Conservation (phyloP, 2,329 filamentous ascomycete species). For the Cladophialophora bantiana region DNA sequence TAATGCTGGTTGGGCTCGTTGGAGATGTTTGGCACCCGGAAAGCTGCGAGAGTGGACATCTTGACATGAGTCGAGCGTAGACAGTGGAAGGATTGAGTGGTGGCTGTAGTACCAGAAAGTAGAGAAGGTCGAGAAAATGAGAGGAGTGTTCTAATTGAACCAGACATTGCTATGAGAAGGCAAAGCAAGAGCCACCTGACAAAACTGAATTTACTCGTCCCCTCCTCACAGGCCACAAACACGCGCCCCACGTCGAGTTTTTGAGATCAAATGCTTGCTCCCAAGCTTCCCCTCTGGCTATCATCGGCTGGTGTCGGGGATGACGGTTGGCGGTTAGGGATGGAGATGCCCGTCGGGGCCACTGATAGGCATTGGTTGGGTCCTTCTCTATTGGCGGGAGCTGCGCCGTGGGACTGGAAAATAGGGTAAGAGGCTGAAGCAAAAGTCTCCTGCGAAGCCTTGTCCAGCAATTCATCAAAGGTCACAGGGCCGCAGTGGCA, state of each 20-base stretch:
- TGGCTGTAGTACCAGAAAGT: conserved; percentile 23
- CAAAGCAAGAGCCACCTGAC: conserved; percentile 15
- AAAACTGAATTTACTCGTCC: conserved; percentile 16
- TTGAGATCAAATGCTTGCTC: conserved; percentile 15
- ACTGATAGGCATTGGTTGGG: conserved; percentile 17
- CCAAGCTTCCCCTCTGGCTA: conserved; percentile 17
- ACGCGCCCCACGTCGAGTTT: conserved; percentile 26
- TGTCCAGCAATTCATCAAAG: not conserved
- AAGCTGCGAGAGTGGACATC: conserved; percentile 73
- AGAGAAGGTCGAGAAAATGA: conserved; percentile 24
- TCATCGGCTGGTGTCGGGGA: conserved; percentile 24
- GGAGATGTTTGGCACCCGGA: conserved; percentile 83
- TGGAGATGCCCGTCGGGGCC: conserved; percentile 30
- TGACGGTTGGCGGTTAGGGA: not conserved
- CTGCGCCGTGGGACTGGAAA: not conserved
- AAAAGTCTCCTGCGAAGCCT: not conserved
- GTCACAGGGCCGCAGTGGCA: conserved; percentile 20
- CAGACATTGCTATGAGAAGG: conserved; percentile 24
- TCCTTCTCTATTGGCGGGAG: conserved; percentile 13
- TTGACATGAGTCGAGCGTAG: conserved; percentile 31
- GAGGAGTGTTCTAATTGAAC: conserved; percentile 26
- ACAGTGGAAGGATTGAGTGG: conserved; percentile 20
- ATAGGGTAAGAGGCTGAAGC: conserved; percentile 8
- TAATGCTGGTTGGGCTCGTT: conserved; percentile 99
- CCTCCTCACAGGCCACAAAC: conserved; percentile 15